Evolutionary conservation across 768 basidiomycete species (phyloP).

Genomic region (Hirschioporus abietinus): DNA sequence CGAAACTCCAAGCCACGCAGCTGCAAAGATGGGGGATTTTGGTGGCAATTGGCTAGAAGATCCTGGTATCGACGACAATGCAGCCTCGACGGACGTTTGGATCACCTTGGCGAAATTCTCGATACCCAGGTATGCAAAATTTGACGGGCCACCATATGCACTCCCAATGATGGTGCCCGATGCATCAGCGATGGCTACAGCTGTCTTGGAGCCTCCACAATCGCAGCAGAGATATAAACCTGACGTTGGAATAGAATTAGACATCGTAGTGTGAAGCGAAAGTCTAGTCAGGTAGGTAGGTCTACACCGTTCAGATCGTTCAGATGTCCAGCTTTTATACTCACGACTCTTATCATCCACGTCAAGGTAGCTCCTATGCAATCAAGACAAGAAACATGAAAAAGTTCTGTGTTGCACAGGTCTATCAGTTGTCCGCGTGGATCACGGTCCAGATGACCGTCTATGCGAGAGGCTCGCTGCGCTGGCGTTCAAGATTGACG

Average conservation of each 20-base stretch:
- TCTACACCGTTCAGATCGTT: neutral
- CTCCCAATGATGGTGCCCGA: slow-evolving; percentile 60
- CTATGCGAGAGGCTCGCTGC: neutral
- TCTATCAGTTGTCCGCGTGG: neutral
- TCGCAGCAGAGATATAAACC: slow-evolving; percentile 72
- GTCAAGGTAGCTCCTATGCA: neutral
- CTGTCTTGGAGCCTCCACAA: slow-evolving; percentile 88
- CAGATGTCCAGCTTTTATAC: neutral
- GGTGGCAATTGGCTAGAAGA: slow-evolving; percentile 4
- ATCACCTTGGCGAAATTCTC: slow-evolving; percentile 55
- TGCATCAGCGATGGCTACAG: slow-evolving; percentile 58
- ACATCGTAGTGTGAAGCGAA: neutral
- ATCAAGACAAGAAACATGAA: neutral
- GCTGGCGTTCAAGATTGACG: neutral
- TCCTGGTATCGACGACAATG: slow-evolving; percentile 35
- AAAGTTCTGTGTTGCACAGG: neutral
- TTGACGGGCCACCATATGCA: slow-evolving; percentile 73
- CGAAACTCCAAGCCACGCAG: slow-evolving; percentile 81
- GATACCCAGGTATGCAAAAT: slow-evolving; percentile 73
- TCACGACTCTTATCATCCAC: neutral
- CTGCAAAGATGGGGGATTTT: slow-evolving; percentile 38
- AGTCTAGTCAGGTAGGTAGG: no score
- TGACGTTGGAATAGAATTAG: neutral
- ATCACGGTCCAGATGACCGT: neutral
- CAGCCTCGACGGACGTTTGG: slow-evolving; percentile 42